Evolutionary conservation across 192 early-diverging fungal species (phyloP), one percentile per base, ranked within the genome.

Genomic region (Kickxella alabastrina): DNA sequence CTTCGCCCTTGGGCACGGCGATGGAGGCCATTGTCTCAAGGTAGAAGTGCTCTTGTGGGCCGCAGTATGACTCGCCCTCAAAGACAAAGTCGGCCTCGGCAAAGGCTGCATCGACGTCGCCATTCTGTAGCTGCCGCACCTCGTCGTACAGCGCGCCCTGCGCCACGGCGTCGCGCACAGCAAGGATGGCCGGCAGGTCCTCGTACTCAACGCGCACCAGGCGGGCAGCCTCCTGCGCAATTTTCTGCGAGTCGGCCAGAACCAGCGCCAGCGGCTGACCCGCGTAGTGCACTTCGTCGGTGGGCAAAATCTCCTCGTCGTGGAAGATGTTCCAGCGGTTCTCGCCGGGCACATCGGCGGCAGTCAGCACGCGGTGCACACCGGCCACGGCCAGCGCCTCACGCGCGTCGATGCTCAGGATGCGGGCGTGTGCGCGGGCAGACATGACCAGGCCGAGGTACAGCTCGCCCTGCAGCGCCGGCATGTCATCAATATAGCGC

Each of bases 301-400:
- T 75, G 3, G 86, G 89, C 80, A 91, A 87, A n/a, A 92, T 59
- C 70, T 85, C 86, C 72, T 93, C 91, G 57, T 92, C 90, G 32
- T 72, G 62, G 57, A 79, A 75, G 41, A 82, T 68, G 41, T 77
- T 68, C 35, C 80, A 78, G 27, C 56, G 36, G 56, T 88, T 85
- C 39, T 62, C 60, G 15, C 80, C 81, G 2, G 89, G 86, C 39
- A 92, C 79, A 60, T 93, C 90, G 42, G 78, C 68, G 13, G 77
- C 74, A 2, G 79, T 76, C 43, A 85, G 74, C 67, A 87, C 90
- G 21, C 79, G 77, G 15, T 65, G 51, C 7, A 93, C 91, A 2
- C 87, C 89, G 1, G 79, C 63, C 26, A 79, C 21, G 6, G 57
- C 73, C 27, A 91, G 65, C 12, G 89, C 89, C 29, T 49, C 62